These are phyloP conservation scores for Penicillium macrosclerotiorum DNA, from an alignment of 495 filamentous ascomycete genomes.

Conservation along the genomic window DNA sequence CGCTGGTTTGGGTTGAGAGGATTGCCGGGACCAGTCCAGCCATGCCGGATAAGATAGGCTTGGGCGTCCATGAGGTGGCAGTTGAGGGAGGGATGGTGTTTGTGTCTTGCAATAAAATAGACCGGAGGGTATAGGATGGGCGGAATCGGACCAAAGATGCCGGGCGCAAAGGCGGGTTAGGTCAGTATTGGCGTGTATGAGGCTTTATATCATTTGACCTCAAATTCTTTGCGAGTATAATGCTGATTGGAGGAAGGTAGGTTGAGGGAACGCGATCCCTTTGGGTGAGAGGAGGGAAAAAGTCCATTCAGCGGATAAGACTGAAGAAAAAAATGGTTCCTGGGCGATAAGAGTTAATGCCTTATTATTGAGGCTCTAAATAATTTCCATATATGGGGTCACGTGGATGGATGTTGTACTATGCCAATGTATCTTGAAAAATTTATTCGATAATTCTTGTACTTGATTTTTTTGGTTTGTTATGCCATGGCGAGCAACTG, in stretches of 20 bases:
- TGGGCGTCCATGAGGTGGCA: slow-evolving; percentile 57
- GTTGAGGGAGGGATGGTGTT: not conserved
- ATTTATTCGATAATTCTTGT: too few relatives aligned
- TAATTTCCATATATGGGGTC: too few relatives aligned
- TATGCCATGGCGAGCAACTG: too few relatives aligned
- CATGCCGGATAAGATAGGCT: slow-evolving; percentile 70
- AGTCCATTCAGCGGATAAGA: slow-evolving; percentile 8
- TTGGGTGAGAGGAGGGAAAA: not conserved
- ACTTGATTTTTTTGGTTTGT: too few relatives aligned
- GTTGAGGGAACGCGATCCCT: not conserved
- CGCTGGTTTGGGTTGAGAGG: slow-evolving; percentile 65
- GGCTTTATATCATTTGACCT: too few relatives aligned
- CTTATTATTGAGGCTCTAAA: not conserved
- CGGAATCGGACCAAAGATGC: too few relatives aligned
- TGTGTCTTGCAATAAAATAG: not conserved
- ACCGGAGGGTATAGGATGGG: not conserved
- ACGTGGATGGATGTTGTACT: too few relatives aligned
- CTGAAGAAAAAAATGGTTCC: slow-evolving; percentile 18
- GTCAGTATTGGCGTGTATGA: too few relatives aligned
- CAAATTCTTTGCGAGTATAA: too few relatives aligned
- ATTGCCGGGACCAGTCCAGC: slow-evolving; percentile 75
- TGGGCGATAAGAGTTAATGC: slow-evolving; percentile 9
- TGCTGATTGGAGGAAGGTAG: not conserved
- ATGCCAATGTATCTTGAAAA: too few relatives aligned
- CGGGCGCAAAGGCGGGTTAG: too few relatives aligned